Percentiles rank a stretch among this genome's conserved stretches.
Evolutionary conservation across 1,284 basidiomycete species (phyloP).

Genomic region (Cryptococcus maquisensis): DNA sequence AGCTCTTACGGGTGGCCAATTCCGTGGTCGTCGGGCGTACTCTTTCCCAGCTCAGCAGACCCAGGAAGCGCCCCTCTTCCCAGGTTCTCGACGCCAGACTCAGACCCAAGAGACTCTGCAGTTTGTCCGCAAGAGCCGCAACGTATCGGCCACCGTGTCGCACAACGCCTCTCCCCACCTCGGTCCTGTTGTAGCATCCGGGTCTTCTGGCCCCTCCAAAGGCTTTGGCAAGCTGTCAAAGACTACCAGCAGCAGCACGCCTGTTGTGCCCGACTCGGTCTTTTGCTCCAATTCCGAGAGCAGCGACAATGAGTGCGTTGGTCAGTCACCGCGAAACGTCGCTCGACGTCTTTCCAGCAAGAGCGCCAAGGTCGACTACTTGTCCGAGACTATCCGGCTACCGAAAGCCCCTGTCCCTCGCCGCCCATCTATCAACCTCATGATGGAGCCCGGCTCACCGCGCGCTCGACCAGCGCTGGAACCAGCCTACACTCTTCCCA

Average conservation of each 20-base stretch:
- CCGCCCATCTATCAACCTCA: conserved; percentile 1
- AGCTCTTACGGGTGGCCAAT: not conserved
- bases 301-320: conserved; percentile 23
- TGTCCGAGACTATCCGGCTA: not conserved
- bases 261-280: conserved; percentile 30
- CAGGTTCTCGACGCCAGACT: conserved; percentile 9
- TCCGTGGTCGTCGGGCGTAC: conserved; percentile 40
- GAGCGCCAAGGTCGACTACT: not conserved
- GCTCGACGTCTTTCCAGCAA: not conserved
- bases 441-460: conserved; percentile 4
- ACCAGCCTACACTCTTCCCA: not conserved
- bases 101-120: conserved; percentile 18
- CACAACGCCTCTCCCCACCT: not conserved
- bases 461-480: not conserved
- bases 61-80: conserved; percentile 7
- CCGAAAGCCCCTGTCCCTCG: not conserved
- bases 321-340: not conserved
- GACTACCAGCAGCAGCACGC: conserved; percentile 36
- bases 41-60: conserved; percentile 37
- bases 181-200: conserved; percentile 1
- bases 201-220: not conserved
- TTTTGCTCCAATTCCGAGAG: conserved; percentile 42
- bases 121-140: conserved; percentile 32
- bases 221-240: conserved; percentile 20
- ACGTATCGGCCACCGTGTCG: not conserved